Base-by-base conservation (phyloP, 2,329 filamentous ascomycete genomes). In the Colletotrichum spinosum region DNA sequence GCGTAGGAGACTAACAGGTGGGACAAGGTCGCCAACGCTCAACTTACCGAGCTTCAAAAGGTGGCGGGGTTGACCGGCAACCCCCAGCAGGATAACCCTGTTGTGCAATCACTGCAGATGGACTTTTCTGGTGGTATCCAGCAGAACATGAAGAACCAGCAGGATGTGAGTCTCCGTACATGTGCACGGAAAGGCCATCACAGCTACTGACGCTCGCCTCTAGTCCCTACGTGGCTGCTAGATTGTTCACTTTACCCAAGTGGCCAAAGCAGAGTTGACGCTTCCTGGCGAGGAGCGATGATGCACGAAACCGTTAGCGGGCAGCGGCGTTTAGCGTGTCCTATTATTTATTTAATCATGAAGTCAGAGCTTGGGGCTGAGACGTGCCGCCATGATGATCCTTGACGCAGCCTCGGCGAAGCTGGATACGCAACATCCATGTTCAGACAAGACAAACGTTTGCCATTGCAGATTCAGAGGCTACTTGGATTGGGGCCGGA, bases 71-170 rank as follows among this genome's bases (percentile, higher is more conserved):
- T 67, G 0, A 67, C 65, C 1, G 65, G 65, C 34, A 65, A 67
- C 48, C 65, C 65, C 7, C 51, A 55, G 10, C 52, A 55, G 45
- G 65, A 67, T 1, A 65, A 44, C 25, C 45, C 65, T 2, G 65
- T 67, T 0, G 35, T 55, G 3, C 65, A 67, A 38, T 67, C 65
- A 9, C 55, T 67, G 1, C 48, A 53, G 55, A 52, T 44, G 55
- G 65, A 67, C n/a, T 67, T 67, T 33, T 55, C 52, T n/a, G 65
- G 61, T 3, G 65, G 65, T 42, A 67, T 65, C 34, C 64, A 65
- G 56, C 63, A 67, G 38, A 67, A 67, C 38, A 65, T 65, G 55
- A 63, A 67, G 42, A 67, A 67, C 37, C 60, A 65, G 17, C 55
- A 65, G 41, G 53, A 52, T 33, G 65, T 67, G 50, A 13, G 65